Conservation (phyloP, 2,329 filamentous ascomycete genomes). For the Iodosphaeria phyllophila region DNA sequence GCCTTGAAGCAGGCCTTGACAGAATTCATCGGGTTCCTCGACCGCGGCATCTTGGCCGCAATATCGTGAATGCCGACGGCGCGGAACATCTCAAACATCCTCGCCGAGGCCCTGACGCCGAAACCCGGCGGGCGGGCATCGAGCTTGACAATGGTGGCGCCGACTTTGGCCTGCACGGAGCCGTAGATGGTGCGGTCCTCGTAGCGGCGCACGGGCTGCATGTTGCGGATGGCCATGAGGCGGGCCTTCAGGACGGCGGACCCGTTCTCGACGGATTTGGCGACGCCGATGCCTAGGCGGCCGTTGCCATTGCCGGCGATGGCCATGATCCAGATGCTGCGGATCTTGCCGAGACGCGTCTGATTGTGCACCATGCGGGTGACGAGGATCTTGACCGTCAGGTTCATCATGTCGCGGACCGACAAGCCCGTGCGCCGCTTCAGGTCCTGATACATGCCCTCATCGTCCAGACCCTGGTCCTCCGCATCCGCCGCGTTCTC, state of each 20-base stretch:
- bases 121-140: conserved; percentile 86
- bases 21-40: conserved; percentile 93
- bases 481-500: conserved; percentile 27
- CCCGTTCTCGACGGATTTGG: conserved; percentile 59
- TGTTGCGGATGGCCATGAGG: conserved; percentile 72
- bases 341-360: conserved; percentile 88
- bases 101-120: conserved; percentile 74
- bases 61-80: conserved; percentile 76
- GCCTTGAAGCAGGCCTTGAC: conserved; percentile 82
- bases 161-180: conserved; percentile 65
- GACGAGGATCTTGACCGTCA: conserved; percentile 58
- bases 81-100: conserved; percentile 89
- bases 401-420: conserved; percentile 27
- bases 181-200: conserved; percentile 87
- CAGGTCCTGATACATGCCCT: conserved; percentile 29
- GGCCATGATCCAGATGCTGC: conserved; percentile 53
- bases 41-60: conserved; percentile 62
- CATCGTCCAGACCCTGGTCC: conserved; percentile 30
- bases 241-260: conserved; percentile 55
- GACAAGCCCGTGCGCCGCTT: conserved; percentile 36
- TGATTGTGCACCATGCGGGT: conserved; percentile 67
- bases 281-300: conserved; percentile 72
- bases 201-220: conserved; percentile 82
- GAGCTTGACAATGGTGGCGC: conserved; percentile 70
- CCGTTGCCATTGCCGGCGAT: conserved; percentile 80